Evolutionary conservation across 2,329 filamentous ascomycete genomes (phyloP).

Genomic region (Cordyceps javanica): DNA sequence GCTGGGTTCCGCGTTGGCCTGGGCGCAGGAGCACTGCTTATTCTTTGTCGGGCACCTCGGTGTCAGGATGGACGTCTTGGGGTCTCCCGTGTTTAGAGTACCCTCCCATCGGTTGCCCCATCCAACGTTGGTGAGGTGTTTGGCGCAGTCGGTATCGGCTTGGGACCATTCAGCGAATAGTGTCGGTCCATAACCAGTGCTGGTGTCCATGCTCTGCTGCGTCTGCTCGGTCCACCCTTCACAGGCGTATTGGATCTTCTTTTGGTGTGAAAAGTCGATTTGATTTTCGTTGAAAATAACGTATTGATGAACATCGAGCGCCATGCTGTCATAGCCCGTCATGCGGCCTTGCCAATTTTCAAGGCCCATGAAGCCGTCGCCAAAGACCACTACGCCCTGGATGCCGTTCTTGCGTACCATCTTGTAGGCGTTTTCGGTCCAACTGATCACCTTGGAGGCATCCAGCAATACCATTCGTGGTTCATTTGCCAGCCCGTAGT

Average conservation of each 20-base stretch:
- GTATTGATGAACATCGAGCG: constrained; percentile 97
- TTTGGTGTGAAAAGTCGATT: constrained; percentile 71
- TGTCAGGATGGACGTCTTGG: constrained; percentile 53
- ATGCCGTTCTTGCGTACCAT: constrained; percentile 74
- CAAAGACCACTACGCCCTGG: constrained; percentile 69
- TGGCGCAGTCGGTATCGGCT: constrained; percentile 90
- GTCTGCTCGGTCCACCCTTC: constrained; percentile 79
- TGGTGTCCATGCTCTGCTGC: constrained; percentile 61
- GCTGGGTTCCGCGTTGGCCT: constrained; percentile 67
- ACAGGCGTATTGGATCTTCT: constrained; percentile 85
- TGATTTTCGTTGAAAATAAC: constrained; percentile 94
- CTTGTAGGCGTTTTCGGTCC: constrained; percentile 69
- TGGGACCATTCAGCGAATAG: constrained; percentile 97
- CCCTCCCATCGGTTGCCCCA: constrained; percentile 89
- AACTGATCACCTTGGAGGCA: constrained; percentile 61
- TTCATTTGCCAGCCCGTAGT: constrained; percentile 95
- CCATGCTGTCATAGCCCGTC: constrained; percentile 61
- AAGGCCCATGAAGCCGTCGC: constrained; percentile 90
- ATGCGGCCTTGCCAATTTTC: constrained; percentile 85
- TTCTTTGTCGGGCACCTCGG: constrained; percentile 69
- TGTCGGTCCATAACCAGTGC: constrained; percentile 83
- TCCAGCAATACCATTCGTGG: constrained; percentile 77
- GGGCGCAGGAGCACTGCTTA: constrained; percentile 62
- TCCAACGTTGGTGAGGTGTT: constrained; percentile 82
- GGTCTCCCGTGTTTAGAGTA: constrained; percentile 65